phyloP scores from a whole-genome alignment of 2,329 filamentous ascomycete genomes.

The Nemania diffusa region DNA sequence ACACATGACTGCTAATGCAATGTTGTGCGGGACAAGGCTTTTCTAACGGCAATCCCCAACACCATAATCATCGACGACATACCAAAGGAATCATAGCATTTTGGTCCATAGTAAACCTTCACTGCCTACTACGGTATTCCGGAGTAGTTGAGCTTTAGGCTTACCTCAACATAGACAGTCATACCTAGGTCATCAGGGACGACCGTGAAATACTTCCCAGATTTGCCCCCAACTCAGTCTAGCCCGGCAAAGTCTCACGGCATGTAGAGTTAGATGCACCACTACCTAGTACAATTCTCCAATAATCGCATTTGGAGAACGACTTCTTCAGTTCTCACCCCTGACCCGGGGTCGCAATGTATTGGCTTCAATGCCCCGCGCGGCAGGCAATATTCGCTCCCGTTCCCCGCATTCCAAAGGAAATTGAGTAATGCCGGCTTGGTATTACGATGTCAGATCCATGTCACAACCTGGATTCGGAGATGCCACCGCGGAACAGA shows the following conservation, averaged over 20 bases:
- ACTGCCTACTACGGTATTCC: too few species aligned
- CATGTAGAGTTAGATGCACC: not conserved
- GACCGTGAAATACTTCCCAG: not conserved
- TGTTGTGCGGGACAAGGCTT: not conserved
- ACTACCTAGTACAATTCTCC: not conserved
- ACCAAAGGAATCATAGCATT: not conserved
- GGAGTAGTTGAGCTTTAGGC: too few species aligned
- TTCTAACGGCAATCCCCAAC: not conserved
- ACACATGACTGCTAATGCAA: not conserved
- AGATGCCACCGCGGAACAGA: not conserved
- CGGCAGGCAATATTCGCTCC: not conserved
- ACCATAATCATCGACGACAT: not conserved
- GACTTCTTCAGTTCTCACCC: slow-evolving; percentile 16
- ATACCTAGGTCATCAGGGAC: not conserved
- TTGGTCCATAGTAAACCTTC: not conserved
- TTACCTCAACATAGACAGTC: too few species aligned
- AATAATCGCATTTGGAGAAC: slow-evolving; percentile 11
- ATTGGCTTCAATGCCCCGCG: not conserved
- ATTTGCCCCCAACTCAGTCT: not conserved
- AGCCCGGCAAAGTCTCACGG: not conserved
- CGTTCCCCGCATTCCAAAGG: not conserved
- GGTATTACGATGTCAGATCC: not conserved
- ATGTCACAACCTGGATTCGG: not conserved
- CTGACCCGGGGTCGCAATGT: not conserved
- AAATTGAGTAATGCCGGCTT: not conserved